phyloP scores from a whole-genome alignment of 495 filamentous ascomycete species.

The Tuber borchii region DNA sequence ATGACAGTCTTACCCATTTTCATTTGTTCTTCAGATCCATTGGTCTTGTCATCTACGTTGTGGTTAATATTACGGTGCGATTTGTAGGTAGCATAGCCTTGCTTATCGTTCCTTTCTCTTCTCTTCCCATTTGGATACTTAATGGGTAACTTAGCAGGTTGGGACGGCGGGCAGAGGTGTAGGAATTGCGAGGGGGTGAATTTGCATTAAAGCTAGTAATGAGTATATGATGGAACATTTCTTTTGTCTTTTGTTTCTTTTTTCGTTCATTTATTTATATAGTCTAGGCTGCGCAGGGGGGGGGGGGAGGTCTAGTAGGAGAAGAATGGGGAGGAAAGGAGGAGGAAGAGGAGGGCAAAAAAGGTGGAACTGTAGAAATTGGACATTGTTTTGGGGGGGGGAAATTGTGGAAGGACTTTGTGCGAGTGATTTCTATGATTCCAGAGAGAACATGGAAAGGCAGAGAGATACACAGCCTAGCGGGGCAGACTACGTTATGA shows the following conservation, averaged over 20 bases:
- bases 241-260: not conserved
- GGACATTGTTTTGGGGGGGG: not conserved
- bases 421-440: not conserved
- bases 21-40: not conserved
- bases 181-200: not conserved
- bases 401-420: not conserved
- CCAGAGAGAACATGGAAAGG: not conserved
- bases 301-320: not conserved
- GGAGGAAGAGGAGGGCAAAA: not conserved
- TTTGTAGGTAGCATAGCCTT: not conserved
- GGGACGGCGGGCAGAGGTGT: not conserved
- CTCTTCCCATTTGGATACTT: not conserved
- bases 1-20: not conserved
- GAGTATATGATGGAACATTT: not conserved
- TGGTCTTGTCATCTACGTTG: not conserved
- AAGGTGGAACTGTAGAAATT: not conserved
- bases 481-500: not conserved
- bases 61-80: not conserved
- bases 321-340: not conserved
- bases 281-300: not conserved
- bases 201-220: not conserved
- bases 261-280: not conserved
- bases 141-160: not conserved
- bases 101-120: not conserved
- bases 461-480: not conserved